phyloP scores from a whole-genome alignment of 257 asterid species.

The Capsicum pubescens region DNA sequence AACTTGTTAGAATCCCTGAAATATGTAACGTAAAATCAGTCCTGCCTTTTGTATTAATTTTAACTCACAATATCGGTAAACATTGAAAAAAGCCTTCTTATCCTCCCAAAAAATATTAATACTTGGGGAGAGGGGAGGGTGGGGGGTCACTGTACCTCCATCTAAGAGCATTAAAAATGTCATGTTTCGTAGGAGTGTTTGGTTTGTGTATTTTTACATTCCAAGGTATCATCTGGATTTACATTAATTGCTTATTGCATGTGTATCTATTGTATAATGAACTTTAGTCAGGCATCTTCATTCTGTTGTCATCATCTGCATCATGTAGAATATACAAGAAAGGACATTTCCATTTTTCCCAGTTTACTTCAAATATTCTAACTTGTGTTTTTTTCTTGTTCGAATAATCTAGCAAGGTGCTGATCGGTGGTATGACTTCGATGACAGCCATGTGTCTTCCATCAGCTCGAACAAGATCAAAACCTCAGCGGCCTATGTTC shows the following conservation, averaged over 20 bases:
- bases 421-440: conserved; percentile 85
- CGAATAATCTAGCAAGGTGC: conserved; percentile 72
- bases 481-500: conserved; percentile 86
- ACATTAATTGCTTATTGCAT: background rate
- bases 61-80: background rate
- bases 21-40: no score
- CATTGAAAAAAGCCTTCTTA: background rate
- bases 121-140: conserved; percentile 7
- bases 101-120: background rate
- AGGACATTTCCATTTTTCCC: background rate
- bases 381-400: conserved; percentile 16
- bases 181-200: background rate
- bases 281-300: background rate
- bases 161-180: background rate
- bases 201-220: background rate
- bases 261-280: background rate
- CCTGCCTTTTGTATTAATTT: no score
- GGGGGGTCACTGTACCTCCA: background rate
- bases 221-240: background rate
- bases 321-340: conserved; percentile 14
- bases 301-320: conserved; percentile 1
- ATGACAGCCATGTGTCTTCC: conserved; percentile 78
- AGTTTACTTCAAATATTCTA: conserved; percentile 16
- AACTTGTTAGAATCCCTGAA: no score
- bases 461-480: conserved; percentile 80